Evolutionary conservation across 768 basidiomycete genomes (phyloP), one percentile per base, ranked within the genome.

Genomic region (Amanita molliuscula): DNA sequence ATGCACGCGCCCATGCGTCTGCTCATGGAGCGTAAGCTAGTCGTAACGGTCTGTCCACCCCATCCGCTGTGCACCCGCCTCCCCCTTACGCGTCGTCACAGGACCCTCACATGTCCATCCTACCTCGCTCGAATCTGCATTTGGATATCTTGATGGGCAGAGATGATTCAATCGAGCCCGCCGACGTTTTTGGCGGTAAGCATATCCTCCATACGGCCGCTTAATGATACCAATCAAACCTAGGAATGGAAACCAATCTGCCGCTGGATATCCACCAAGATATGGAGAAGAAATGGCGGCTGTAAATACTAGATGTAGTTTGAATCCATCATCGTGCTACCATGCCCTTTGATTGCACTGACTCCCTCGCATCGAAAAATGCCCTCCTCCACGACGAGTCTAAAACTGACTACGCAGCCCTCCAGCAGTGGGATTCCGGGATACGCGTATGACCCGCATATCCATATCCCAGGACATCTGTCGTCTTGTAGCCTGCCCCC

Each of bases 71-170:
- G 3, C 43, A 1, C 44, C 38, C 35, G 45, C 20, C 51, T 20
- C 31, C 11, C 29, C 36, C 44, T 15, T 18, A 34, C 48, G 23
- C 38, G 33, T 51, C 34, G 54, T 50, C 29, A 16, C 26, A 91
- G 88, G 76, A 71, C 57, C 75, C 80, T 2, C 82, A 81, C 54
- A 77, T 87, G 67, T 75, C 85, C 13, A 77, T 71, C 34, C 63
- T 82, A 56, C 70, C 75, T 13, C 77, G 76, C 46, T 80, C 82
- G 9, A 96, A 97, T 67, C 61, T 97, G 34, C 84, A 89, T 55
- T 78, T 94, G 23, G 95, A 99, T 63, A 88, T 98, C 57, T 67
- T 99, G 51, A 88, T 88, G 81, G 95, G 95, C 41, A 81, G 84
- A 34, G 95, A 99, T 60, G 90, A 96, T 65, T 72, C 67, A 20